Evolutionary conservation across 2,329 filamentous ascomycete genomes (phyloP), one percentile per base, ranked within the genome.

Genomic region (Golovinomyces cichoracearum): DNA sequence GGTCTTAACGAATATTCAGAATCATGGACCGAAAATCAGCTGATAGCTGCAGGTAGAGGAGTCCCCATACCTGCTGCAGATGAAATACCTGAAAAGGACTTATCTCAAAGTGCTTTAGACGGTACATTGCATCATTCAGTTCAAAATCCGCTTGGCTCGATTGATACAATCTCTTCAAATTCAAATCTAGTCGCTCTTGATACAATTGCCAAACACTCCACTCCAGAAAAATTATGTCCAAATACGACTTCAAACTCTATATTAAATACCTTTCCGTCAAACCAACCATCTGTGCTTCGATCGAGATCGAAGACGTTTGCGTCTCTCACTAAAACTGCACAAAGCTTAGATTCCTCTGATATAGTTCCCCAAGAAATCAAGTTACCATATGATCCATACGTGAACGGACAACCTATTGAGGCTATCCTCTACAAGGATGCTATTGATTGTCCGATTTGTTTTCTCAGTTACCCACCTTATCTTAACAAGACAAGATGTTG

Each of bases 401-500:
- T 95, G 41, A 93, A 95, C 56, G 88, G 90, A n/a, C 84, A 93
- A 56, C 81, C 82, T 0, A 70, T 95, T 42, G 90, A 95, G 63
- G 88, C 86, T 0, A 88, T 83, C 54, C 67, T 98, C 1, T 98
- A 98, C 68, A 93, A 93, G 62, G 77, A 93, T 55, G 80, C 84
- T 3, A 66, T 69, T 5, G 90, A 98, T 61, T 98, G 90, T 58
- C 88, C 90, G 4, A 93, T 98, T 53, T 98, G 90, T 66, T 93
- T 95, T 61, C 69, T 95, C 48, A 92, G 85, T 57, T 98, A 95
- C 56, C 90, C 90, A 0, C 85, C 85, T 3, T 92, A 92, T 60
- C 70, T 98, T 26, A 98, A 98, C 64, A 80, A 78, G 54, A 98
- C 90, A 0, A 72, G 90, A 55, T 98, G 90, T 61, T 98, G 90